phyloP scores from a whole-genome alignment of 306 rosid species.

The Spatholobus suberectus region DNA sequence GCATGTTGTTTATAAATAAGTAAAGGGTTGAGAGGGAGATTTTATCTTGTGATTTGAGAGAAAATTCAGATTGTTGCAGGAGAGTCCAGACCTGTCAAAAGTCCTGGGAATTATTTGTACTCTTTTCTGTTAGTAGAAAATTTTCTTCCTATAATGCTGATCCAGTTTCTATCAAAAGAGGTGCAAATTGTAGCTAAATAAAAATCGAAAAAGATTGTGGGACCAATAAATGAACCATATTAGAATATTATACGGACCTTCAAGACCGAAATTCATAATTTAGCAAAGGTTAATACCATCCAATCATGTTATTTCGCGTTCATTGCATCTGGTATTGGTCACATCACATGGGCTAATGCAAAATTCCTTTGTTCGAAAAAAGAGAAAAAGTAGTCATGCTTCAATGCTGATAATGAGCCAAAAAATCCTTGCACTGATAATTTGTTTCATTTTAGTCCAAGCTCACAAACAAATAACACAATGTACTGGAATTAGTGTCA shows the following conservation, averaged over 20 bases:
- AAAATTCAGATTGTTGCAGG: not conserved
- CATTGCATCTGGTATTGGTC: not conserved
- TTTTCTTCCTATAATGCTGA: not conserved
- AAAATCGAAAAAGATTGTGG: not conserved
- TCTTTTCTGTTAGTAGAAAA: not conserved
- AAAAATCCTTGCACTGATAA: not conserved
- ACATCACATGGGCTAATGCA: not conserved
- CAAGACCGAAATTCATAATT: not conserved
- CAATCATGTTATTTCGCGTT: not conserved
- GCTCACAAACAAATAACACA: not conserved
- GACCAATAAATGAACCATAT: constrained; percentile 12
- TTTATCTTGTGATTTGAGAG: not conserved
- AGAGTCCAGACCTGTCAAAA: not conserved
- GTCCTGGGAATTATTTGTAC: not conserved
- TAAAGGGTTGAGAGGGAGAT: constrained; percentile 4
- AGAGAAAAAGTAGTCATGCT: not conserved
- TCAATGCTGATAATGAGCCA: not conserved
- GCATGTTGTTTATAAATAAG: not conserved
- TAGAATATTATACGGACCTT: not conserved
- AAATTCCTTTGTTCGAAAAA: not conserved
- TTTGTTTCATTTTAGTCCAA: not conserved
- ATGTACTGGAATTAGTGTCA: not conserved
- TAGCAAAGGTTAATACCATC: not conserved
- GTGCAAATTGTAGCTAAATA: not conserved
- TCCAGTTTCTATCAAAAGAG: not conserved